A percentile compares a stretch with the other conserved stretches of the same genome.
Conservation (phyloP, 768 basidiomycete genomes). For the Lactarius sp. region DNA sequence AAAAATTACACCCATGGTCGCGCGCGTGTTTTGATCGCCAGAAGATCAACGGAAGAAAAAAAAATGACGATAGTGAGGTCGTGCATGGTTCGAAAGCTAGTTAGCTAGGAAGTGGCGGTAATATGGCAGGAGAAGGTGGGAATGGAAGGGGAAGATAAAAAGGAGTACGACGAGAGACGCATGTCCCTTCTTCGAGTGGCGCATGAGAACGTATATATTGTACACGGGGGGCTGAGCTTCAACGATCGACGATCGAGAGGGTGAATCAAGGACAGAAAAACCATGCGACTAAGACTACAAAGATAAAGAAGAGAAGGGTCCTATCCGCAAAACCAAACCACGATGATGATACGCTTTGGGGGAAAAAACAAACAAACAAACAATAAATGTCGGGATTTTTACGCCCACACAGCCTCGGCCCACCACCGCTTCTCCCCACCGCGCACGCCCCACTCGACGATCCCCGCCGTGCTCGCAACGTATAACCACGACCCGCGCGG, state of each 20-base stretch:
- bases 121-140: no score
- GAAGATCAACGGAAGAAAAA: no score
- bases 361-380: background rate
- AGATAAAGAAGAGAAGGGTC: background rate
- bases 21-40: no score
- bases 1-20: no score
- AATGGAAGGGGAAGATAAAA: no score
- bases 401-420: constrained; percentile 46
- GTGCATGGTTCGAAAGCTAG: no score
- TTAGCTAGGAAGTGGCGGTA: no score
- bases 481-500: constrained; percentile 64
- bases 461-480: constrained; percentile 55
- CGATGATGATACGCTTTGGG: background rate
- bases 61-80: no score
- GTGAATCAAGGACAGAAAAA: background rate
- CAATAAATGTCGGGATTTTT: background rate
- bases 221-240: background rate
- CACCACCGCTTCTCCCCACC: constrained; percentile 75
- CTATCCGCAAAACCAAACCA: background rate
- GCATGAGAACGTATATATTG: no score
- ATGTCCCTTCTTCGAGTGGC: no score
- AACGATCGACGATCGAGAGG: background rate
- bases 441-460: constrained; percentile 74
- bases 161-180: no score
- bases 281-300: constrained; percentile 2